Evolutionary conservation across 495 filamentous ascomycete genomes (phyloP), one percentile per base, ranked within the genome.

Genomic region (Daldinia caldariorum): DNA sequence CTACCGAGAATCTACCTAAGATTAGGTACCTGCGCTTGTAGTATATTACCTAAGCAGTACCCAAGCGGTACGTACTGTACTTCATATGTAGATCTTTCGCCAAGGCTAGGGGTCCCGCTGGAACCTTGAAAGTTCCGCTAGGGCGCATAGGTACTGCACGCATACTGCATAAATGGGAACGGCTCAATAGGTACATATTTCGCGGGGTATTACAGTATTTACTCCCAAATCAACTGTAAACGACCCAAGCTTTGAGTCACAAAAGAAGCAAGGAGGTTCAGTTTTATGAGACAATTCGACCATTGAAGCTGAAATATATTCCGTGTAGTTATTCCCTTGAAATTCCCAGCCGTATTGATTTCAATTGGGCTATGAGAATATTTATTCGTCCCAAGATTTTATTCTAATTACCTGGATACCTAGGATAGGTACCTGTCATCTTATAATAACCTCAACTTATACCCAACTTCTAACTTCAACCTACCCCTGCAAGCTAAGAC

Each of bases 71-170:
- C 26, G 26, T 26, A 26, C n/a, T 26, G 26, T 26, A 26, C 26
- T 26, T 26, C 26, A n/a, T n/a, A n/a, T n/a, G 26, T 26, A 31
- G 49, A 29, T 51, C 49, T 22, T 22, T 4, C 1, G 22, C 26
- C 49, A 50, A 50, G 47, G 22, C 10, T 29, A 50, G 22, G 61
- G 60, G 41, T 56, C 41, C 50, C 56, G 31, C 4, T 22, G n/a
- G n/a, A n/a, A n/a, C n/a, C n/a, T n/a, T n/a, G 16, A 4, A 58
- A 18, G 43, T 37, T 63, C 69, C 69, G 53, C 55, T 10, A 43
- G 8, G 34, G 26, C 31, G 51, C 51, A n/a, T n/a, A n/a, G n/a
- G n/a, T n/a, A n/a, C n/a, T n/a, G n/a, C n/a, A n/a, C n/a, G n/a
- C n/a, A 55, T 55, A 55, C 51, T 55, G 32, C 31, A 55, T 55